phyloP scores from a whole-genome alignment of 768 basidiomycete genomes.

The Pseudohyphozyma bogoriensis region DNA sequence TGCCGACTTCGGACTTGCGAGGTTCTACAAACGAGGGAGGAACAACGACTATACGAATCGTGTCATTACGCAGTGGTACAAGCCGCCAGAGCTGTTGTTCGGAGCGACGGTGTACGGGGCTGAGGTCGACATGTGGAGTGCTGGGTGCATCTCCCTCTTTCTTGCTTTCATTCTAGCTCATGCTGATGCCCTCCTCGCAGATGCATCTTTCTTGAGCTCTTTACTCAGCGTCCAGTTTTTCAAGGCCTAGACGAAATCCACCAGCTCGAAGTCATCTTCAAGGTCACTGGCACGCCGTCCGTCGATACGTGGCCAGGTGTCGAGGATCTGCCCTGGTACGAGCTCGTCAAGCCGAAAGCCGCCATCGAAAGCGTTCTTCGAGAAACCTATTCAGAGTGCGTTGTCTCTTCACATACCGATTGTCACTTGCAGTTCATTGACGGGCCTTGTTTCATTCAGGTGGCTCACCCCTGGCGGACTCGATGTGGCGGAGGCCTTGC shows the following conservation, averaged over 20 bases:
- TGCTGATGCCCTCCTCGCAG: conserved; percentile 41
- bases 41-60: conserved; percentile 96
- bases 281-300: conserved; percentile 72
- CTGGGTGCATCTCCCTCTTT: conserved; percentile 82
- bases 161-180: not conserved
- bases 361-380: conserved; percentile 63
- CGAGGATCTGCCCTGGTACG: conserved; percentile 87
- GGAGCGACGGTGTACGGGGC: conserved; percentile 94
- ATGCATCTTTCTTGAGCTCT: conserved; percentile 97
- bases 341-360: conserved; percentile 86
- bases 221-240: conserved; percentile 90
- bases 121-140: conserved; percentile 99
- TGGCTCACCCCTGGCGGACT: conserved; percentile 82
- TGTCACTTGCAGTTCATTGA: not conserved
- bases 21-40: conserved; percentile 86
- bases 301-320: conserved; percentile 58
- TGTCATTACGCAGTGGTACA: conserved; percentile 97
- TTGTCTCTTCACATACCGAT: not conserved
- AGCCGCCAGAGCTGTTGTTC: conserved; percentile 86
- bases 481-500: conserved; percentile 71
- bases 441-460: not conserved
- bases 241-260: conserved; percentile 97
- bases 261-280: conserved; percentile 87
- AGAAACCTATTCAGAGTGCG: conserved; percentile 73
- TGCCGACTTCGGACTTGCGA: conserved; percentile 91